Conservation (phyloP, 1,284 basidiomycete genomes). For the Pisolithus thermaeus region DNA sequence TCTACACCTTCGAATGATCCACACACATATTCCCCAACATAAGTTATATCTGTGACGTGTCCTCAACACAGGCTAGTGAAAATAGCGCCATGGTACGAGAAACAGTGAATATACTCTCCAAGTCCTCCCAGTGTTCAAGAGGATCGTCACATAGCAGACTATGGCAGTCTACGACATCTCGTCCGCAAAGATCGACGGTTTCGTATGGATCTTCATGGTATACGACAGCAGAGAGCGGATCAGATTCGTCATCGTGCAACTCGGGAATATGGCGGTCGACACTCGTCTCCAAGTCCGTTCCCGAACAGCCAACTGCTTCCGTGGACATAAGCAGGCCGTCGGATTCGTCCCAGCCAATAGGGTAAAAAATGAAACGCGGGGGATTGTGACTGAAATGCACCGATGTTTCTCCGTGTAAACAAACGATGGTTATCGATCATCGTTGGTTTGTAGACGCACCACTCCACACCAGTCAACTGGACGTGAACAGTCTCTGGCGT, state of each 20-base stretch:
- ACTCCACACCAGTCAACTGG: conserved; percentile 9
- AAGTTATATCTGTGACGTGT: no score
- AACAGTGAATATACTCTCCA: conserved; percentile 6
- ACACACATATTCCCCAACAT: no score
- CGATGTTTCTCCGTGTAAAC: neutral
- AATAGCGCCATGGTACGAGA: neutral
- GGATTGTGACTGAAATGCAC: conserved; percentile 10
- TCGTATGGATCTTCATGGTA: conserved; percentile 12
- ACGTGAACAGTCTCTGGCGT: conserved; percentile 12
- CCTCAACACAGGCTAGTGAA: no score
- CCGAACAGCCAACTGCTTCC: neutral
- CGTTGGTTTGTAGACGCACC: conserved; percentile 4
- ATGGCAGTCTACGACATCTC: conserved; percentile 7
- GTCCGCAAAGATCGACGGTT: conserved; percentile 21
- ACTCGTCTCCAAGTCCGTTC: neutral
- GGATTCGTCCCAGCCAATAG: conserved; percentile 21
- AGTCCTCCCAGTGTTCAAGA: conserved; percentile 17
- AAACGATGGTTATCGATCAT: no score
- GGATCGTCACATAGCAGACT: conserved; percentile 3
- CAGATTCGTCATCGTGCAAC: neutral
- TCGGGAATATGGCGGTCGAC: neutral
- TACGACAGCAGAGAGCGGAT: conserved; percentile 6
- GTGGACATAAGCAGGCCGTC: conserved; percentile 5
- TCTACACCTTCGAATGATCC: no score
- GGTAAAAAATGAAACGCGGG: conserved; percentile 20